These are phyloP conservation scores for Stipa capillata DNA, from an alignment of 176 grass and related monocot species.

Conservation along the genomic window DNA sequence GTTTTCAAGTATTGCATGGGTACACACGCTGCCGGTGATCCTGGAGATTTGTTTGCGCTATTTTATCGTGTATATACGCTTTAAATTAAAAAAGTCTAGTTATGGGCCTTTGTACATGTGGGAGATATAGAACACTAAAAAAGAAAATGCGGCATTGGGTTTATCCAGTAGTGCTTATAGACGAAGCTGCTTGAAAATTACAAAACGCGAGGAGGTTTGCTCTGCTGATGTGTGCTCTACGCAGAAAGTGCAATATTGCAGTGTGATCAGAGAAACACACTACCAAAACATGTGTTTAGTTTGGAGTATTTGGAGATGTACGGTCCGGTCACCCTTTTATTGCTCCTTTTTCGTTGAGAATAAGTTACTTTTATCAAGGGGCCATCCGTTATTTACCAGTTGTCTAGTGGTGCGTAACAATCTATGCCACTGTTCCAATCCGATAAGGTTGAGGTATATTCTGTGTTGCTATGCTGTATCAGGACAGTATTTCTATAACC, in stretches of 20 bases:
- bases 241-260: not conserved
- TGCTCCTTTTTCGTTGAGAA: not conserved
- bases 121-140: not conserved
- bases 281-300: not conserved
- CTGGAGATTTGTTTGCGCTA: not conserved
- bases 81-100: not conserved
- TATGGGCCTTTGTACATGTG: not conserved
- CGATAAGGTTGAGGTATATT: not conserved
- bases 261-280: not conserved
- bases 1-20: slow-evolving; percentile 1
- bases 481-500: not conserved
- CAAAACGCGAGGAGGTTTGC: not conserved
- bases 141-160: not conserved
- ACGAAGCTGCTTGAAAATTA: not conserved
- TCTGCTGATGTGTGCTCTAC: not conserved
- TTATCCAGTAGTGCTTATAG: not conserved
- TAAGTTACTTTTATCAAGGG: not conserved
- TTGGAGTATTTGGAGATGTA: not conserved
- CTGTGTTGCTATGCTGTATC: not conserved
- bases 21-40: not conserved
- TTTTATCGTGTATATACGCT: not conserved
- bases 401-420: not conserved
- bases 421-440: not conserved
- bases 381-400: not conserved
- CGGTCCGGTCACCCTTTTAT: not conserved